Evolutionary conservation across 129 eudicot genomes (phyloP).

Genomic region (Tagetes erecta): DNA sequence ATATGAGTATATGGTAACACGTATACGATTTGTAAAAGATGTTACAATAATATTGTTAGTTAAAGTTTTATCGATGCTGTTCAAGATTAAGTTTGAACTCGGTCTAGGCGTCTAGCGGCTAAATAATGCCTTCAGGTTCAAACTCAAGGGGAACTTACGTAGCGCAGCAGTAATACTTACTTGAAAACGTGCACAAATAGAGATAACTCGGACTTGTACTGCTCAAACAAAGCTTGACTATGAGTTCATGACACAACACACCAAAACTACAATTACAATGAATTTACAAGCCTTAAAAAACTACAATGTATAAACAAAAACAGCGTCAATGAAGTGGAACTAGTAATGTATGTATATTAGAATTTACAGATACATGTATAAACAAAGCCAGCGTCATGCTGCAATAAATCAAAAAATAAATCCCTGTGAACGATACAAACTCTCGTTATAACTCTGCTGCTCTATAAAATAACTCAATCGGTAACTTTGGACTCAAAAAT

Average conservation of each 20-base stretch:
- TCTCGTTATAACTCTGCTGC: conserved; percentile 12
- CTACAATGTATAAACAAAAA: too few species aligned
- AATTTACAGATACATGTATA: conserved; percentile 31
- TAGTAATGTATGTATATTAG: neutral
- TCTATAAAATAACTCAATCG: conserved; percentile 18
- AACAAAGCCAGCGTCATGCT: conserved; percentile 11
- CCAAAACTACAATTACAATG: neutral
- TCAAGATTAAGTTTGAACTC: too few species aligned
- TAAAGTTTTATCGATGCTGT: too few species aligned
- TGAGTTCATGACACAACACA: neutral
- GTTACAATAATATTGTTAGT: too few species aligned
- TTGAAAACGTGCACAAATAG: neutral
- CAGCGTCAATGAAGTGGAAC: neutral
- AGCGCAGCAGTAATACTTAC: neutral
- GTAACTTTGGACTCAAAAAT: conserved; percentile 18
- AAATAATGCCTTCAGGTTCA: too few species aligned
- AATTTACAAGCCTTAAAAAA: neutral
- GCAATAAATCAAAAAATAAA: conserved; percentile 6
- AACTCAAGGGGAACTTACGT: too few species aligned
- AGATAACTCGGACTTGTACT: neutral
- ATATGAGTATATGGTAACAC: too few species aligned
- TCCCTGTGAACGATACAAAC: conserved; percentile 15
- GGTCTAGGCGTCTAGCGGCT: too few species aligned
- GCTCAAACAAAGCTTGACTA: too few species aligned
- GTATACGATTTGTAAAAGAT: too few species aligned